Evolutionary conservation across 108 stramenopile genomes (phyloP), one percentile per base, ranked within the genome.

Genomic region (Seminavis robusta): DNA sequence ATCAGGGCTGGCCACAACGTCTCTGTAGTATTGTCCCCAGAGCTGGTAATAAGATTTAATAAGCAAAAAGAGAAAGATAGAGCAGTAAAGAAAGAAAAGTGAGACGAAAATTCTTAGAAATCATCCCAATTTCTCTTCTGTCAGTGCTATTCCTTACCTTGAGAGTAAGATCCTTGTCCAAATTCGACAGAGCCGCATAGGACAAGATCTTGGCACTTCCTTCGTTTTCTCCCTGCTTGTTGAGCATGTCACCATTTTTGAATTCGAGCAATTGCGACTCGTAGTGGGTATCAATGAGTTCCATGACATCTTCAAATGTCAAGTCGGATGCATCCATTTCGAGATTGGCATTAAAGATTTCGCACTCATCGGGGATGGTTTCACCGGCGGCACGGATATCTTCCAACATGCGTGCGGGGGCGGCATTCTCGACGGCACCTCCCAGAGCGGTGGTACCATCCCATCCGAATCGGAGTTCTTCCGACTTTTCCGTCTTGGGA

Each of bases 1-100:
- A 47, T 86, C 79, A 19, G 87, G 87, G 36, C 79, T 77, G 10
- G 81, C 80, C 34, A 79, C 44, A 28, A 94, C 92, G 33, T 94
- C 92, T 62, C 84, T 67, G 70, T 94, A 94, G 36, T 90, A 84
- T 57, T 89, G 83, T 52, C 87, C 92, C 88, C 86, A 94, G 26
- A 88, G 64, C 67, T 79, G 42, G n/a, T n/a, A n/a, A n/a, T n/a
- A n/a, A n/a, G n/a, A n/a, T n/a, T n/a, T n/a, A 15, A 26, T 37
- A 36, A 26, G 4, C 1, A 10, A 37, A 29, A 47, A 40, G 39
- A 34, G 33, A 30, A 30, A 33, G 13, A 33, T 8, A 45, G 11
- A 19, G 11, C 7, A 9, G 16, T 17, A 25, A 59, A 30, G 45
- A 33, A 19, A 45, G 29, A 30, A n/a, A n/a, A n/a, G n/a, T n/a